Percentiles rank a stretch among this genome's conserved stretches.
Evolutionary conservation across 2,329 filamentous ascomycete species (phyloP).

Genomic region (Akanthomyces lecanii): DNA sequence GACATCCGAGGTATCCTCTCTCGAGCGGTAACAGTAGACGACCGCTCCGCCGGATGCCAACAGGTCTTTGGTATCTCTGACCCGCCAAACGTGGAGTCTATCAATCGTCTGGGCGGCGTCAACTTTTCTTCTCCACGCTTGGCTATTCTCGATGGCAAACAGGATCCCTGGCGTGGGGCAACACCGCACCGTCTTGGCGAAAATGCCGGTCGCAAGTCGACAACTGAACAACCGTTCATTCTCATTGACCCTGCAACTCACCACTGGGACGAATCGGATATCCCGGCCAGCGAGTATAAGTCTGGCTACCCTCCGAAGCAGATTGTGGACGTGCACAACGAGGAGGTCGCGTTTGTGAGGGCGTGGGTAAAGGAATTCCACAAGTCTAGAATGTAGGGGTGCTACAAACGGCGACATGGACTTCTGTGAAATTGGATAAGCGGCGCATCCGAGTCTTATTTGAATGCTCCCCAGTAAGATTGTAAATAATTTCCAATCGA

Average conservation of each 20-base stretch:
- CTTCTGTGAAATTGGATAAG: no score
- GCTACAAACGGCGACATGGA: not conserved
- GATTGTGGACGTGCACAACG: constrained; percentile 55
- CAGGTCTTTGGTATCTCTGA: constrained; percentile 65
- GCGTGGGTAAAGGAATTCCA: constrained; percentile 63
- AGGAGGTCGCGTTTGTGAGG: constrained; percentile 58
- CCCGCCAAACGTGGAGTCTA: constrained; percentile 56
- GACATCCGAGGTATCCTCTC: constrained; percentile 66
- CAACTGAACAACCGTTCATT: constrained; percentile 64
- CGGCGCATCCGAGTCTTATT: no score
- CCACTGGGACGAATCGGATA: constrained; percentile 72
- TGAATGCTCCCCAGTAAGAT: no score
- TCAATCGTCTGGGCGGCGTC: constrained; percentile 76
- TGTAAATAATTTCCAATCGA: no score
- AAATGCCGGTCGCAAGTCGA: constrained; percentile 53
- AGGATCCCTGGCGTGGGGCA: constrained; percentile 75
- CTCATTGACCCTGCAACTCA: constrained; percentile 70
- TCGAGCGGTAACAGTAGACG: constrained; percentile 62
- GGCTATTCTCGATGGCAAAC: constrained; percentile 70
- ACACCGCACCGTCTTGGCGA: constrained; percentile 61
- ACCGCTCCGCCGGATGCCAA: constrained; percentile 57
- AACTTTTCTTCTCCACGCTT: constrained; percentile 69
- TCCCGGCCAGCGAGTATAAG: constrained; percentile 52
- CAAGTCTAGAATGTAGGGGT: not conserved
- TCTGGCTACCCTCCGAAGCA: constrained; percentile 56